Base-by-base conservation (phyloP, 2,329 filamentous ascomycete genomes). In the Sporothrix inflata region DNA sequence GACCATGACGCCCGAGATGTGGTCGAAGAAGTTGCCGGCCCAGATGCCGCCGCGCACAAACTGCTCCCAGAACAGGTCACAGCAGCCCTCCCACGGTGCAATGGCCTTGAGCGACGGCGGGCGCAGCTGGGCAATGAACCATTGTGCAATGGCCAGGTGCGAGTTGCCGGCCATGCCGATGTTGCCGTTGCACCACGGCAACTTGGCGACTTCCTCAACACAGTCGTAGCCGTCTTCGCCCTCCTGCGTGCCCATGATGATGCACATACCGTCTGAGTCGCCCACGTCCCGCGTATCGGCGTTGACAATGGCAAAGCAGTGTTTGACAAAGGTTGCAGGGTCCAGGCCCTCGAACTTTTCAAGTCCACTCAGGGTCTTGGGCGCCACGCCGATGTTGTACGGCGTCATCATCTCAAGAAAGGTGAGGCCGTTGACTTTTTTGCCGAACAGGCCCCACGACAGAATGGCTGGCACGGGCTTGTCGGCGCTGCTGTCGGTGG, bases 131-230 rank as follows among this genome's bases (percentile, higher is more conserved):
- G 51, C 51, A 53, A 11, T 14, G 12, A 27, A 27, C 21, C 51
- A 53, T 21, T 53, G 51, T 1, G 51, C 51, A 53, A 53, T 53
- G 21, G 51, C 51, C 21, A 53, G 51, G 21, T 27, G 21, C 51
- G 51, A 53, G 51, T 53, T 53, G 21, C 51, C 51, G n/a, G 51
- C 51, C 51, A 53, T 53, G 21, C 51, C 51, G 1, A 53, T 11
- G n/a, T 27, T 53, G 51, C 51, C 51, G 21, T 53, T 53, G 51
- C 51, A 53, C 51, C 51, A 53, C 21, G 51, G 51, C 21, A 53
- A 21, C 51, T 53, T 53, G 51, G 51, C 51, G 5, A 53, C 51
- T 4, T 24, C 51, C 21, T 53, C 51, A 4, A 24, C 9, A 27
- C n/a, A 24, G 21, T 53, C 51, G 21, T 53, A 53, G 21, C n/a